phyloP scores from a whole-genome alignment of 257 asterid species.

The Mitragyna speciosa region DNA sequence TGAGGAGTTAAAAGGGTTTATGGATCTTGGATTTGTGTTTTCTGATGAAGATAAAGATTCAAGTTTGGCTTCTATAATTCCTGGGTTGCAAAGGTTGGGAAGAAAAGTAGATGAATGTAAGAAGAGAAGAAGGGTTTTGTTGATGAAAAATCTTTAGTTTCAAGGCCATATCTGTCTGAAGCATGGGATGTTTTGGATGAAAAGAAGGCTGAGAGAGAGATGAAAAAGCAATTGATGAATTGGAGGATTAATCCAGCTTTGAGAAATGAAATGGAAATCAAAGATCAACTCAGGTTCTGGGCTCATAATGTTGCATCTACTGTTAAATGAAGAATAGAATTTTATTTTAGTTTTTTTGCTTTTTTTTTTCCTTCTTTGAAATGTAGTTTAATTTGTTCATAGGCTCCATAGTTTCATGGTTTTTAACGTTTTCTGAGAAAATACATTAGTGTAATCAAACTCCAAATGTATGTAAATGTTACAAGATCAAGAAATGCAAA shows the following conservation, averaged over 20 bases:
- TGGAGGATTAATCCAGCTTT: constrained; percentile 47
- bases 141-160: constrained; percentile 13
- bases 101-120: constrained; percentile 15
- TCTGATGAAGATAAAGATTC: constrained; percentile 56
- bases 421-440: background rate
- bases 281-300: constrained; percentile 66
- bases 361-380: background rate
- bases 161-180: constrained; percentile 57
- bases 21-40: constrained; percentile 82
- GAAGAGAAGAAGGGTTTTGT: background rate
- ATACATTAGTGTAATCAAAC: background rate
- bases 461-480: background rate
- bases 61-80: constrained; percentile 49
- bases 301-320: constrained; percentile 77
- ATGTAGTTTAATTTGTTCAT: background rate
- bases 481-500: background rate
- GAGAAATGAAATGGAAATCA: constrained; percentile 58
- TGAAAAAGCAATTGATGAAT: constrained; percentile 25
- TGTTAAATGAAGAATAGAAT: constrained; percentile 31
- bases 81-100: constrained; percentile 59
- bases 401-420: background rate
- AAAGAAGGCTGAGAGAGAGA: constrained; percentile 4
- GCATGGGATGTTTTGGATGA: constrained; percentile 47
- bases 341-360: background rate
- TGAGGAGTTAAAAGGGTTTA: constrained; percentile 75